phyloP scores from a whole-genome alignment of 1,139 yeast species.

The Magnusiomyces suaveolens region DNA sequence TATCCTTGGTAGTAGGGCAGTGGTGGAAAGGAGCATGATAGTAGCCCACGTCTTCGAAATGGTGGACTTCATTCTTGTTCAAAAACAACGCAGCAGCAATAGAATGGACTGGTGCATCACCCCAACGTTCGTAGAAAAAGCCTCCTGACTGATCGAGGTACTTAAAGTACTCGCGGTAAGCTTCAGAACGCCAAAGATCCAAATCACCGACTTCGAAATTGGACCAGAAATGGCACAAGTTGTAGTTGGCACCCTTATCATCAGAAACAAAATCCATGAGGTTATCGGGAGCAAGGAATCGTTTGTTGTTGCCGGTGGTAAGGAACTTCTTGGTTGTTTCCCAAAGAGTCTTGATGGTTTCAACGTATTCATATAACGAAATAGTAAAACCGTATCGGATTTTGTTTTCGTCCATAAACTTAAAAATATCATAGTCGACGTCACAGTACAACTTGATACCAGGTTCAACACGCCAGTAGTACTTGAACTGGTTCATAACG shows the following conservation, averaged over 20 bases:
- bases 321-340: slow-evolving; percentile 59
- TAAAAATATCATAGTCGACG: slow-evolving; percentile 73
- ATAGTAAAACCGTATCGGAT: slow-evolving; percentile 74
- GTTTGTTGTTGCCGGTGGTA: slow-evolving; percentile 40
- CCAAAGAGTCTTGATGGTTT: slow-evolving; percentile 79
- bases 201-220: slow-evolving; percentile 74
- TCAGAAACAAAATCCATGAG: slow-evolving; percentile 63
- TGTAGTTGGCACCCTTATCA: slow-evolving; percentile 48
- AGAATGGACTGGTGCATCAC: slow-evolving; percentile 87
- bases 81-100: slow-evolving; percentile 74
- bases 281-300: slow-evolving; percentile 55
- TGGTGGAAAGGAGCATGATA: slow-evolving; percentile 53
- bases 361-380: slow-evolving; percentile 67
- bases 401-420: slow-evolving; percentile 68
- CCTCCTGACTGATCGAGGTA: slow-evolving; percentile 72
- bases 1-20: slow-evolving; percentile 21
- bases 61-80: slow-evolving; percentile 57
- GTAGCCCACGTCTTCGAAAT: slow-evolving; percentile 77
- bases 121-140: slow-evolving; percentile 87
- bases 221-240: slow-evolving; percentile 83
- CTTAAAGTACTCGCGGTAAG: slow-evolving; percentile 59
- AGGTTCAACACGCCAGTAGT: slow-evolving; percentile 96
- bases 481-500: slow-evolving; percentile 61
- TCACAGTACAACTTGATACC: slow-evolving; percentile 75
- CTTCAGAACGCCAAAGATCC: slow-evolving; percentile 63